Percentiles rank a stretch among this genome's conserved stretches.
Conservation (phyloP, 176 grass and related monocot species). For the Alopecurus myosuroides region DNA sequence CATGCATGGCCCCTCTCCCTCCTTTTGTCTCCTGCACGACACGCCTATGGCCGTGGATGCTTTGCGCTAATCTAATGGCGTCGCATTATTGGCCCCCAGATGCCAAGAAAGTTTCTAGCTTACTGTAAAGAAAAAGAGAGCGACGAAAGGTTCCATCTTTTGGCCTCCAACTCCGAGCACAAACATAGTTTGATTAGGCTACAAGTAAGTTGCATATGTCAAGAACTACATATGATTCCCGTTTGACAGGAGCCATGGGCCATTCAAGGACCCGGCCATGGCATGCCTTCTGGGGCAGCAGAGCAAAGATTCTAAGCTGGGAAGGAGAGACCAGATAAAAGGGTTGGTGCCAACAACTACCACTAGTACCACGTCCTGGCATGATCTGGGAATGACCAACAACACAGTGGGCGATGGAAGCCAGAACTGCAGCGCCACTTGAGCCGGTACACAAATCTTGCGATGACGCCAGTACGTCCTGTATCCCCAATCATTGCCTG, state of each 20-base stretch:
- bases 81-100: constrained; percentile 38
- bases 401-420: neutral
- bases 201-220: neutral
- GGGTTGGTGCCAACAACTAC: neutral
- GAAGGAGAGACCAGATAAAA: neutral
- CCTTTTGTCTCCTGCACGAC: constrained; percentile 16
- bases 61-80: constrained; percentile 7
- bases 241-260: neutral
- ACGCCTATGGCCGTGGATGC: neutral
- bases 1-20: constrained; percentile 16
- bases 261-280: neutral
- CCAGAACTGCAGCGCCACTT: constrained; percentile 9
- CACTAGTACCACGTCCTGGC: neutral
- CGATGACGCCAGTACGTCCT: constrained; percentile 9
- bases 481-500: constrained; percentile 7
- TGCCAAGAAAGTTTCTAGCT: neutral
- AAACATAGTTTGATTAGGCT: constrained; percentile 17
- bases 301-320: constrained; percentile 34
- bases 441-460: constrained; percentile 11
- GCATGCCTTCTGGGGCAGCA: neutral
- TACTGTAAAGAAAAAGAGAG: neutral
- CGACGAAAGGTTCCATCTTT: neutral
- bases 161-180: constrained; percentile 12
- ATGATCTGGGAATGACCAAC: constrained; percentile 14
- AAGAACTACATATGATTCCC: neutral